Base-by-base conservation (phyloP, 345 rosid genomes). In the Lumnitzera racemosa region DNA sequence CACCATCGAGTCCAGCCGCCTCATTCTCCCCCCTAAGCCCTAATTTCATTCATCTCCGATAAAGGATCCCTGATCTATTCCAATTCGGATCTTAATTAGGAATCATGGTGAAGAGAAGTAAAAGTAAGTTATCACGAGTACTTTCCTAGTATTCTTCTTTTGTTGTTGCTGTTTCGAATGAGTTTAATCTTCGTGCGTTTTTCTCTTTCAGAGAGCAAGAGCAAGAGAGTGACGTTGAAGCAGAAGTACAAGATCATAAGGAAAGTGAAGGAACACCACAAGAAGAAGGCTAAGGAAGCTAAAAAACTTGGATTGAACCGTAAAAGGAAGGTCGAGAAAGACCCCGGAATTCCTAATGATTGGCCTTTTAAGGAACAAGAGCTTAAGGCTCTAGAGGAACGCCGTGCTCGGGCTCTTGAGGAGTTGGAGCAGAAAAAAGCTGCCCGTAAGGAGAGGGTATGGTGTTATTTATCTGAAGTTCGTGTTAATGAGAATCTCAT, bases 351-450 rank as follows among this genome's bases (percentile, higher is more conserved):
- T 46, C 97, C 99, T 41, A 94, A 90, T 70, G 99, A 88, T 68
- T 90, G 92, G 97, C 99, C 99, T 52, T 88, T 84, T 72, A 90
- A 86, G 91, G 99, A 88, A 66, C 90, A 94, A 47, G 97, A 94
- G 82, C 96, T 94, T 36, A 86, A 88, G 79, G 90, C 96, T 17
- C 79, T 90, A 17, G 96, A 90, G 73, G 97, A 70, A 60, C 89
- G 95, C 24, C 81, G 97, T 49, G 91, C 96, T 59, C 95, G 95
- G 46, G 97, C 80, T 20, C 55, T 94, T 1, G 97, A 94, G 64
- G 97, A 88, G 58, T 55, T 86, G 52, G 97, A 94, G 76, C 87
- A 76, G 65, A 94, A 90, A 78, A 90, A 88, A 79, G 79, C 81
- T 46, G 95, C 86, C 54, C 91, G 91, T 61, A 94, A 84, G 67